phyloP scores from a whole-genome alignment of 176 grass and related monocot species.

The Rhipidocladum racemiflorum region DNA sequence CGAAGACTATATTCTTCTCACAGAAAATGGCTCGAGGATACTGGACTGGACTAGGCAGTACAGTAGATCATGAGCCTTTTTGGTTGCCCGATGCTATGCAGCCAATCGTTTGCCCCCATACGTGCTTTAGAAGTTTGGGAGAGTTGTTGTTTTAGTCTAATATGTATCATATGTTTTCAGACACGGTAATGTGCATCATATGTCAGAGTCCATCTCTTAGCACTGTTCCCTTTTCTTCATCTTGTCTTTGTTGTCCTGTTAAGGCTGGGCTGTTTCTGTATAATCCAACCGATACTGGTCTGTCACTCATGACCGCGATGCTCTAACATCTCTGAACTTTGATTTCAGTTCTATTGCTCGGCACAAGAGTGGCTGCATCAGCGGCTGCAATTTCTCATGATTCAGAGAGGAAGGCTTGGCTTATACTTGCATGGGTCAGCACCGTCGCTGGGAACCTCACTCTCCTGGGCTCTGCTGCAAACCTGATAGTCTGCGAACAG shows the following conservation, averaged over 20 bases:
- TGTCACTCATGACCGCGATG: background rate
- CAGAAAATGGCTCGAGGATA: background rate
- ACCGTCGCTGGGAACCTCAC: constrained; percentile 94
- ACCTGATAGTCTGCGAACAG: constrained; percentile 97
- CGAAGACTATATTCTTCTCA: too few relatives aligned
- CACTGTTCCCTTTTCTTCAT: background rate
- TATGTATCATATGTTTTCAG: background rate
- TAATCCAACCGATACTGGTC: too few relatives aligned
- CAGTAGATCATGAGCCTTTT: too few relatives aligned
- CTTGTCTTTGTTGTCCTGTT: background rate
- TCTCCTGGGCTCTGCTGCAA: constrained; percentile 81
- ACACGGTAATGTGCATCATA: background rate
- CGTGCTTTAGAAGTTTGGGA: too few relatives aligned
- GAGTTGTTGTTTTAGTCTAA: background rate
- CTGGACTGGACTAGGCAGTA: background rate
- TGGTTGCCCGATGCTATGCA: too few relatives aligned
- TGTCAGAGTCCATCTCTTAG: background rate
- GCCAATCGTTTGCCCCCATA: too few relatives aligned
- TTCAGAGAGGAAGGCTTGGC: constrained; percentile 77
- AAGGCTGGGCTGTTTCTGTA: background rate
- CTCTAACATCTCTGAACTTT: background rate
- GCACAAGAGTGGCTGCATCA: constrained; percentile 75
- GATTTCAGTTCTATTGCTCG: constrained; percentile 73
- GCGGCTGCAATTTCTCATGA: constrained; percentile 65
- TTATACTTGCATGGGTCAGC: constrained; percentile 84